phyloP scores from a whole-genome alignment of 495 filamentous ascomycete species.

The Bathelium albidoporum region DNA sequence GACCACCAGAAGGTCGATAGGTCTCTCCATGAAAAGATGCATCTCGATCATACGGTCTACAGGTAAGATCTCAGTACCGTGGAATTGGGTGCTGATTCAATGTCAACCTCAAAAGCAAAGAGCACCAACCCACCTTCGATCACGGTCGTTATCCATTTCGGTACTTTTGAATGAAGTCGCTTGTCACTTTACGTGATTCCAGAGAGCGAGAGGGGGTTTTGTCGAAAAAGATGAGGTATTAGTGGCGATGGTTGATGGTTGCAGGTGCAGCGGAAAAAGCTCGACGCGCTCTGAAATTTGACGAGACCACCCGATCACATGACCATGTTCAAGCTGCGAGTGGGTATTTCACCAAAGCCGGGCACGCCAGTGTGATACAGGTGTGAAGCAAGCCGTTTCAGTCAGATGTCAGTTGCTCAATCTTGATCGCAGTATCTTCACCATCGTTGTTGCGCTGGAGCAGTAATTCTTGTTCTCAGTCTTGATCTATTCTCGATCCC shows the following conservation, averaged over 20 bases:
- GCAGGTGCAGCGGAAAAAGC: background rate
- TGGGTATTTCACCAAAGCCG: background rate
- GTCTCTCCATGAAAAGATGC: background rate
- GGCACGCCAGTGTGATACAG: too few relatives aligned
- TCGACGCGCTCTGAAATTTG: background rate
- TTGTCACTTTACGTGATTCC: background rate
- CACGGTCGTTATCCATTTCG: constrained; percentile 6
- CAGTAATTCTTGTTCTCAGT: background rate
- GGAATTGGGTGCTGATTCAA: background rate
- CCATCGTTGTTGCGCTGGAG: background rate
- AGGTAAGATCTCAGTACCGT: background rate
- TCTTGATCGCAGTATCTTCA: background rate
- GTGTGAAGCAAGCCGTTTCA: background rate
- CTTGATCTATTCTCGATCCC: background rate
- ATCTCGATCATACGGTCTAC: background rate
- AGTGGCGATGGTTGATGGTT: background rate
- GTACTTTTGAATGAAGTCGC: background rate
- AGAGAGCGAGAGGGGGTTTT: background rate
- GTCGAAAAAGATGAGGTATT: background rate
- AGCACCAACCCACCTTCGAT: background rate
- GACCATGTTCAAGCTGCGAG: background rate
- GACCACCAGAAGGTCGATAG: constrained; percentile 7
- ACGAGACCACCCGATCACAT: background rate
- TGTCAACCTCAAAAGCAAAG: background rate
- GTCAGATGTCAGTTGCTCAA: background rate